Conservation (phyloP, 306 rosid species). For the Fragaria iinumae region DNA sequence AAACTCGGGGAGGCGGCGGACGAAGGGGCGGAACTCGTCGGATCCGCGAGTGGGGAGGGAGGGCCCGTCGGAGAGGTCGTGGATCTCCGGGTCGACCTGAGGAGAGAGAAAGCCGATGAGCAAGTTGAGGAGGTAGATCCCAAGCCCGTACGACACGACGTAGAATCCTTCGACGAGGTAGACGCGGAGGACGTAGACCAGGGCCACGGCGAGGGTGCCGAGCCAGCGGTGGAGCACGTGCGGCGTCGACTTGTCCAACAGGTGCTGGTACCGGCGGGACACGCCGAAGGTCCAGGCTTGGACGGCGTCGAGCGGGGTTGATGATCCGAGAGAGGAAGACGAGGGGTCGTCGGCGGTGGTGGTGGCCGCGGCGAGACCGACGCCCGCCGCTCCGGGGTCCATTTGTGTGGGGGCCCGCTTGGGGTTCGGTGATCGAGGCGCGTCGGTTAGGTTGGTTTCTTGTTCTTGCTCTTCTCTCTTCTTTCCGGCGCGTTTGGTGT, state of each 20-base stretch:
- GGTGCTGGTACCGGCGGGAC: conserved; percentile 64
- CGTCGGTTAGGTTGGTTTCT: neutral
- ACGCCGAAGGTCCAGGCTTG: conserved; percentile 56
- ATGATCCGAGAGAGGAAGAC: conserved; percentile 3
- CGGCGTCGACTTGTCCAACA: conserved; percentile 76
- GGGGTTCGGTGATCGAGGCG: neutral
- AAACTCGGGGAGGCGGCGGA: conserved; percentile 94
- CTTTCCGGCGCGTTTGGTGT: neutral
- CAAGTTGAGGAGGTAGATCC: conserved; percentile 86
- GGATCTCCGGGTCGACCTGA: conserved; percentile 92
- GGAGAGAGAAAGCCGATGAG: conserved; percentile 90
- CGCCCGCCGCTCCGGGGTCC: conserved; percentile 55
- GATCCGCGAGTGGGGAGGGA: conserved; percentile 71
- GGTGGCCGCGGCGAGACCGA: conserved; percentile 25
- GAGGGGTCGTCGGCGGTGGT: conserved; percentile 6
- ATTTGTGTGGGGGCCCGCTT: conserved; percentile 31
- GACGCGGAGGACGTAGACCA: conserved; percentile 67
- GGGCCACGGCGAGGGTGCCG: conserved; percentile 43
- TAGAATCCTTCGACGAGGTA: conserved; percentile 81
- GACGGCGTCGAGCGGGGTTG: conserved; percentile 39
- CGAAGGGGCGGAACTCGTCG: conserved; percentile 93
- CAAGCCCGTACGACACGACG: conserved; percentile 82
- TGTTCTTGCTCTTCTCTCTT: neutral
- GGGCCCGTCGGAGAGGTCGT: conserved; percentile 64
- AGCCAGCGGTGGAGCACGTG: conserved; percentile 69